These are phyloP conservation scores for Wickerhamiella spandovensis DNA, from an alignment of 805 yeast genomes.

Conservation along the genomic window DNA sequence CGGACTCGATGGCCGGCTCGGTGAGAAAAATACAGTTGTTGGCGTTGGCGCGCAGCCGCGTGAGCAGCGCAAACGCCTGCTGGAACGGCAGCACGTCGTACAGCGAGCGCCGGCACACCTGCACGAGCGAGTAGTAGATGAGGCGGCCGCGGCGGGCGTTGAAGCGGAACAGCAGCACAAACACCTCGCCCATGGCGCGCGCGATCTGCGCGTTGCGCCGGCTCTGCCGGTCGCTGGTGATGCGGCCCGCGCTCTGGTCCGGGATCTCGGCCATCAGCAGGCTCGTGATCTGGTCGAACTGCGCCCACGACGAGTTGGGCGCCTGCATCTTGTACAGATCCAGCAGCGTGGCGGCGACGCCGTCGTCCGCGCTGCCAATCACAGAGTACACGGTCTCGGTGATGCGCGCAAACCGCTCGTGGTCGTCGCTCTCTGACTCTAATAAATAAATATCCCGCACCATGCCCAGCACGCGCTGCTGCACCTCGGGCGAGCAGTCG, in stretches of 20 bases:
- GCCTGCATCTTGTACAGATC: constrained; percentile 9
- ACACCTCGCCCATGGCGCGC: constrained; percentile 1
- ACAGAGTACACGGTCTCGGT: constrained; percentile 8
- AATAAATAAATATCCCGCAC: constrained; percentile 9
- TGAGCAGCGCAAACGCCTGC: constrained; percentile 14
- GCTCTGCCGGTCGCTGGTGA: constrained; percentile 1
- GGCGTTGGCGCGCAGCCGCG: constrained; percentile 13
- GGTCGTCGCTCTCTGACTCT: constrained; percentile 8
- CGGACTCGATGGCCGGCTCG: constrained; percentile 13
- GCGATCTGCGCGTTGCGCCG: constrained; percentile 5
- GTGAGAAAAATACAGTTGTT: constrained; percentile 11
- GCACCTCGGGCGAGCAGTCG: constrained; percentile 13
- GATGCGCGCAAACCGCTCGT: constrained; percentile 7
- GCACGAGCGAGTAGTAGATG: constrained; percentile 1
- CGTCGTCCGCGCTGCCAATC: constrained; percentile 6
- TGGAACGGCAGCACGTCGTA: constrained; percentile 11
- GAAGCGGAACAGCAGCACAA: not conserved
- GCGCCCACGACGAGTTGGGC: constrained; percentile 2
- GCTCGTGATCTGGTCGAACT: constrained; percentile 4
- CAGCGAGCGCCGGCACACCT: constrained; percentile 5
- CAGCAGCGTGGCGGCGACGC: constrained; percentile 5
- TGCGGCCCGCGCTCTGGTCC: constrained; percentile 1
- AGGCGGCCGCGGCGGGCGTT: constrained; percentile 1
- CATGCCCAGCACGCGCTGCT: constrained; percentile 17
- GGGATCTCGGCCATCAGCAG: constrained; percentile 4